These are phyloP conservation scores for Voacanga thouarsii DNA, from an alignment of 257 asterid genomes.

Conservation along the genomic window DNA sequence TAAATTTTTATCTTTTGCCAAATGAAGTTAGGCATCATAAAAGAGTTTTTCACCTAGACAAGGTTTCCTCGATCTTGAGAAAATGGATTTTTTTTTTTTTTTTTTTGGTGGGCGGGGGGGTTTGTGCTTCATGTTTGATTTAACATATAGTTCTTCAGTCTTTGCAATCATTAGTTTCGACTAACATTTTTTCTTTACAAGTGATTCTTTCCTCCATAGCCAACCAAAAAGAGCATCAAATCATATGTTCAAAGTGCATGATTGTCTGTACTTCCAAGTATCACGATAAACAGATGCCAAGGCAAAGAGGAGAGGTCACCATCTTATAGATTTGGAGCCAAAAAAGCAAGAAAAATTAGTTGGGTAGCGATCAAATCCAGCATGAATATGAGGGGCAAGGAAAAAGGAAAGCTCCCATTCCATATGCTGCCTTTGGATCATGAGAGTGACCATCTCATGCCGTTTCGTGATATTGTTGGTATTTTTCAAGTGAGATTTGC, in stretches of 20 bases:
- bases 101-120: background rate
- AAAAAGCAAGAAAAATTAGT: background rate
- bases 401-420: background rate
- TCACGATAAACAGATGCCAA: background rate
- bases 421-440: background rate
- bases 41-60: background rate
- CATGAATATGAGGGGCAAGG: background rate
- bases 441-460: background rate
- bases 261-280: background rate
- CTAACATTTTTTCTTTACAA: background rate
- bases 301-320: slow-evolving; percentile 3
- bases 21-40: background rate
- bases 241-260: background rate
- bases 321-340: background rate
- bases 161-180: background rate
- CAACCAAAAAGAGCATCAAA: background rate
- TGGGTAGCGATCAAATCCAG: background rate
- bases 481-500: too few species aligned
- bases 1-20: background rate
- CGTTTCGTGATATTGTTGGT: background rate
- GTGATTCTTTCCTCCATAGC: background rate
- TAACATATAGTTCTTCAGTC: background rate
- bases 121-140: background rate
- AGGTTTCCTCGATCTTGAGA: background rate
- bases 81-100: too few species aligned